Conservation (phyloP, 768 basidiomycete species). For the Boletus rubropictus region DNA sequence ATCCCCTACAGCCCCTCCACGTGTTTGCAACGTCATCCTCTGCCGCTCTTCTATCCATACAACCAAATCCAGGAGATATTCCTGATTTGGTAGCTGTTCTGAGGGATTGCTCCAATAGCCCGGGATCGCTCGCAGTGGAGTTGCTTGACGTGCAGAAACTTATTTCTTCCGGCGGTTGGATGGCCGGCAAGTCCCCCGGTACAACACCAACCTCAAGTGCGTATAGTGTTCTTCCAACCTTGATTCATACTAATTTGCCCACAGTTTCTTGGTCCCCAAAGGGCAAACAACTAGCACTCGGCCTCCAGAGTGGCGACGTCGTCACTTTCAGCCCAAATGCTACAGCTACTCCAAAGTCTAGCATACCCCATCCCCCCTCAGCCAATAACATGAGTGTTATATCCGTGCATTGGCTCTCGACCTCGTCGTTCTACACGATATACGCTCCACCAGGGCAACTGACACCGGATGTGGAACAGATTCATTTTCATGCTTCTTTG, state of each 20-base stretch:
- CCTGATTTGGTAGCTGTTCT: constrained; percentile 58
- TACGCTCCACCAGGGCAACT: constrained; percentile 45
- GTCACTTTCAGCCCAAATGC: constrained; percentile 58
- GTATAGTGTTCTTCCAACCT: constrained; percentile 20
- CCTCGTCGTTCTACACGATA: constrained; percentile 60
- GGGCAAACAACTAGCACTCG: constrained; percentile 79
- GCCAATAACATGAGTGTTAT: constrained; percentile 41
- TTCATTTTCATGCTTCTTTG: constrained; percentile 37
- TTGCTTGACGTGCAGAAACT: constrained; percentile 54
- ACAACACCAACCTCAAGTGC: constrained; percentile 55
- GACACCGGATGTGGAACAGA: constrained; percentile 36
- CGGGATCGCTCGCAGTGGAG: constrained; percentile 45
- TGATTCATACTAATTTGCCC: constrained; percentile 7
- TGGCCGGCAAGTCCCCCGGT: constrained; percentile 43
- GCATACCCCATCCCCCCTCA: constrained; percentile 52
- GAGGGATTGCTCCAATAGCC: constrained; percentile 30
- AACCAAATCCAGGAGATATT: constrained; percentile 58
- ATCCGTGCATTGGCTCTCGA: constrained; percentile 62
- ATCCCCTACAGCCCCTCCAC: constrained; percentile 43
- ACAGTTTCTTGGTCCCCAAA: constrained; percentile 82
- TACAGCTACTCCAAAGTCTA: constrained; percentile 48
- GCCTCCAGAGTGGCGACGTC: constrained; percentile 64
- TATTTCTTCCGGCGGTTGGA: constrained; percentile 45
- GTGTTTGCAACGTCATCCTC: constrained; percentile 40
- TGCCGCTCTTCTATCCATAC: constrained; percentile 46